These are phyloP conservation scores for Ceratocystis papillata DNA, from an alignment of 2,329 filamentous ascomycete species.

Conservation along the genomic window DNA sequence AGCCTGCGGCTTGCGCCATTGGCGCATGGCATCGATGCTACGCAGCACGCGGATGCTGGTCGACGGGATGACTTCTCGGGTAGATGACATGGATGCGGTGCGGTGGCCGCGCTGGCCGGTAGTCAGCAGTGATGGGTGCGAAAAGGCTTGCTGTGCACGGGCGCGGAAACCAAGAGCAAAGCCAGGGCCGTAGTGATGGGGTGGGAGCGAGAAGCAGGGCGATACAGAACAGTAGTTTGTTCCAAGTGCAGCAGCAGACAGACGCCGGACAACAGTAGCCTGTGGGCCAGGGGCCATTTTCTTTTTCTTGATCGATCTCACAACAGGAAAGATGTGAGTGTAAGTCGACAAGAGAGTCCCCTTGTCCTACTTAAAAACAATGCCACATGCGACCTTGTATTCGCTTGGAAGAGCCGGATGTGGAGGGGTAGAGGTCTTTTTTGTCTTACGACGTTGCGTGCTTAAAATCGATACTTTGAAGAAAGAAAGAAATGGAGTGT, in stretches of 20 bases:
- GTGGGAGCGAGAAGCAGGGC: neutral
- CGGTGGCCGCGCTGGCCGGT: slow-evolving; percentile 25
- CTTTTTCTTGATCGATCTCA: neutral
- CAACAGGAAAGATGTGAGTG: too few relatives aligned
- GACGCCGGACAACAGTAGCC: neutral
- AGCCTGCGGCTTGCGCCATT: slow-evolving; percentile 56
- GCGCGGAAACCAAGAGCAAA: too few relatives aligned
- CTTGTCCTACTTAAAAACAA: too few relatives aligned
- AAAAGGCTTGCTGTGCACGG: neutral
- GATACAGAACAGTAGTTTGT: neutral
- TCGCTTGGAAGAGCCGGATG: neutral
- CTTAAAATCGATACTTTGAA: too few relatives aligned
- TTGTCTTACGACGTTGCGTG: too few relatives aligned
- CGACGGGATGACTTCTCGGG: slow-evolving; percentile 41
- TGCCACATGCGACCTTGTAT: too few relatives aligned
- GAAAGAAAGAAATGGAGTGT: too few relatives aligned
- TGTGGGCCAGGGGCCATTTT: neutral
- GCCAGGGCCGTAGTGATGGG: neutral
- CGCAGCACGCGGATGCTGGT: slow-evolving; percentile 62
- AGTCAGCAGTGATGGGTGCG: slow-evolving; percentile 18
- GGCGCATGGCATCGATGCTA: slow-evolving; percentile 58
- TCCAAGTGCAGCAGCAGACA: neutral
- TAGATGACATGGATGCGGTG: slow-evolving; percentile 25
- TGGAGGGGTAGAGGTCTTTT: neutral
- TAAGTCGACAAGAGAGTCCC: too few relatives aligned